These are phyloP conservation scores for Penicillium angulare DNA, from an alignment of 495 filamentous ascomycete species.

Conservation along the genomic window DNA sequence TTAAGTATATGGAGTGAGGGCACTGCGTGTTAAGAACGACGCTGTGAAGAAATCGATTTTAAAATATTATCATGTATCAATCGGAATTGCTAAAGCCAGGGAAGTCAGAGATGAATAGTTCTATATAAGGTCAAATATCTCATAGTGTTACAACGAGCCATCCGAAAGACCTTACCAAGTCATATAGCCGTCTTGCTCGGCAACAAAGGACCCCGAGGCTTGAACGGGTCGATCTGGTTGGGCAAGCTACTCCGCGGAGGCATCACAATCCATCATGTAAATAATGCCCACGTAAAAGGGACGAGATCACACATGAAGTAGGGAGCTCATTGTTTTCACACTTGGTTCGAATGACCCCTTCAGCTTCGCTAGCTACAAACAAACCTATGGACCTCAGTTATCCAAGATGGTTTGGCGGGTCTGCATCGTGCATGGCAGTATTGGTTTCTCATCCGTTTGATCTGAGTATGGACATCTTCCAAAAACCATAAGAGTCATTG, in stretches of 20 bases:
- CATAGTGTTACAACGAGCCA: too few relatives aligned
- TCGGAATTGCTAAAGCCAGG: too few relatives aligned
- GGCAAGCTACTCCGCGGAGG: not conserved
- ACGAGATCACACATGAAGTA: too few relatives aligned
- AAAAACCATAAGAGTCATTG: not conserved
- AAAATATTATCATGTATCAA: too few relatives aligned
- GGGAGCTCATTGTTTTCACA: too few relatives aligned
- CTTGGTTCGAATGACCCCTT: not conserved
- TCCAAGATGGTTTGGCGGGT: conserved; percentile 45
- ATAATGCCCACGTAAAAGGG: too few relatives aligned
- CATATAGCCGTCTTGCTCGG: conserved; percentile 4
- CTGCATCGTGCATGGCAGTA: conserved; percentile 43
- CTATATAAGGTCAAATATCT: too few relatives aligned
- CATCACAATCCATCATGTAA: not conserved
- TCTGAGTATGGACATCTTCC: conserved; percentile 19
- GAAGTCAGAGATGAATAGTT: too few relatives aligned
- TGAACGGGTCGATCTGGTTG: not conserved
- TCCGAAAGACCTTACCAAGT: too few relatives aligned
- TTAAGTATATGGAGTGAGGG: too few relatives aligned
- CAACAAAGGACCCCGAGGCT: not conserved
- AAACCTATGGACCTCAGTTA: conserved; percentile 20
- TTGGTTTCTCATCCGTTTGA: conserved; percentile 44
- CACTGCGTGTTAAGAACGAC: too few relatives aligned
- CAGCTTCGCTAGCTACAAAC: conserved; percentile 1
- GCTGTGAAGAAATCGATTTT: too few relatives aligned